Percentiles rank a stretch among this genome's conserved stretches.
phyloP scores from a whole-genome alignment of 306 rosid genomes.

The Trifolium dubium region DNA sequence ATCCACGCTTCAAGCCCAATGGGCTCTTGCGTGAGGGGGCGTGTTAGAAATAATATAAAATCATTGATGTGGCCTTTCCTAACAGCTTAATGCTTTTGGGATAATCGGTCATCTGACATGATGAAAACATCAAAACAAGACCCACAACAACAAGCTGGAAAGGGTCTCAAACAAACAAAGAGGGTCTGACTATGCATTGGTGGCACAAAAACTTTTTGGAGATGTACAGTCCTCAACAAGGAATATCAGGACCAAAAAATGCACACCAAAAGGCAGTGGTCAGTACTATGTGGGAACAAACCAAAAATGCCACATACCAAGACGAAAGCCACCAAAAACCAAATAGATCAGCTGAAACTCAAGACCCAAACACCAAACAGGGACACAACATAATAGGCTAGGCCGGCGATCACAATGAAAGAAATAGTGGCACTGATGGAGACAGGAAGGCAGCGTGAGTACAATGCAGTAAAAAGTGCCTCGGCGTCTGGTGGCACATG shows the following conservation, averaged over 20 bases:
- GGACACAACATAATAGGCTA: neutral
- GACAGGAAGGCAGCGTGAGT: neutral
- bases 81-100: no score
- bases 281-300: neutral
- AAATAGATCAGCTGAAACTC: neutral
- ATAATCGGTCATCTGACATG: no score
- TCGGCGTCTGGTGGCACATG: neutral
- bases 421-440: neutral
- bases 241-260: no score
- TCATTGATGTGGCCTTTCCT: no score
- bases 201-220: no score
- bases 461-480: neutral
- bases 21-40: no score
- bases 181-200: neutral
- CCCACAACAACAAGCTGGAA: neutral
- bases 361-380: neutral
- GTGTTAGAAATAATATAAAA: no score
- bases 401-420: neutral
- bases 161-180: conserved; percentile 8
- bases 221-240: no score
- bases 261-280: neutral
- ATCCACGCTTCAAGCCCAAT: no score
- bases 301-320: neutral
- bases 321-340: neutral
- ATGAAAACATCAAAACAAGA: neutral